phyloP scores from a whole-genome alignment of 1,139 yeast genomes.

The Suhomyces anneliseae region DNA sequence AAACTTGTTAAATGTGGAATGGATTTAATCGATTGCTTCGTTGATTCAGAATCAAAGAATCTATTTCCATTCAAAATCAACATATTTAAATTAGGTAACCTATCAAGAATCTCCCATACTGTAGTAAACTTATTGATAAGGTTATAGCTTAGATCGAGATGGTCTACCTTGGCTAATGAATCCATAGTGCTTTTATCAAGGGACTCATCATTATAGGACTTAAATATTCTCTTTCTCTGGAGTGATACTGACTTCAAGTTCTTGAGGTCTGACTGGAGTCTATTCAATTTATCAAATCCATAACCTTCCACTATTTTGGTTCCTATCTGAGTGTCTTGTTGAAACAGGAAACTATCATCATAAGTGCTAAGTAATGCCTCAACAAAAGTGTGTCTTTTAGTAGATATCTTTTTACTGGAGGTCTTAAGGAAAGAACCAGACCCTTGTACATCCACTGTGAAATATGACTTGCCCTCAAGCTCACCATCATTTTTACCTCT shows the following conservation, averaged over 20 bases:
- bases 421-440: conserved; percentile 71
- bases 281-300: conserved; percentile 62
- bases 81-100: conserved; percentile 37
- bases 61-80: conserved; percentile 67
- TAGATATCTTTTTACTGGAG: conserved; percentile 30
- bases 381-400: conserved; percentile 31
- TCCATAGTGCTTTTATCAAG: not conserved
- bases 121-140: conserved; percentile 45
- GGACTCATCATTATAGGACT: not conserved
- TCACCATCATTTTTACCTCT: conserved; percentile 83
- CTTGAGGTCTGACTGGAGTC: conserved; percentile 46
- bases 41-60: conserved; percentile 22
- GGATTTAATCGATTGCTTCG: too few species aligned
- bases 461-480: conserved; percentile 61
- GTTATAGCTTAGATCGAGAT: conserved; percentile 65
- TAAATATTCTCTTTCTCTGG: conserved; percentile 28
- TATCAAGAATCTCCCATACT: conserved; percentile 36
- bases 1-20: conserved; percentile 7
- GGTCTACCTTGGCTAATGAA: conserved; percentile 27
- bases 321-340: conserved; percentile 43
- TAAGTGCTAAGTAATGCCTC: conserved; percentile 55
- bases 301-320: conserved; percentile 56
- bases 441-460: conserved; percentile 32
- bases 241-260: conserved; percentile 52
- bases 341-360: conserved; percentile 24